These are phyloP conservation scores for Pseudopyricularia javanii DNA, from an alignment of 2,329 filamentous ascomycete species.

Conservation along the genomic window DNA sequence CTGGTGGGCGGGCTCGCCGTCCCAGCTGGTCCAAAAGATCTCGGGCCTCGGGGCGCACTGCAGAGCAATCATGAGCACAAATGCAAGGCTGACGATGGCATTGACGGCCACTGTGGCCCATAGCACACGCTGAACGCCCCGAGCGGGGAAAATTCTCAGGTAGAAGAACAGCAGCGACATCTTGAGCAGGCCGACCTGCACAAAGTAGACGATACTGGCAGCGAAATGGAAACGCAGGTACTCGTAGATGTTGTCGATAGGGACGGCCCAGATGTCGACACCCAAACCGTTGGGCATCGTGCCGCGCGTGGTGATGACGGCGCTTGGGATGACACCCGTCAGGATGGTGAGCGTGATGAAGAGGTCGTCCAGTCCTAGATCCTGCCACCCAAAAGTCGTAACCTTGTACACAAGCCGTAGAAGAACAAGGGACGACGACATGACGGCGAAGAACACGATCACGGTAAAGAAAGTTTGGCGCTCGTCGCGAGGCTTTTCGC, in stretches of 20 bases:
- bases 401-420: constrained; percentile 23
- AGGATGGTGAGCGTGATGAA: neutral
- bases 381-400: constrained; percentile 15
- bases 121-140: constrained; percentile 11
- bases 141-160: constrained; percentile 18
- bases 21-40: constrained; percentile 39
- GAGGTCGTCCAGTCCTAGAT: neutral
- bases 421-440: constrained; percentile 21
- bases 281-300: constrained; percentile 16
- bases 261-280: constrained; percentile 29
- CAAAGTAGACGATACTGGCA: constrained; percentile 16
- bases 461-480: constrained; percentile 17
- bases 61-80: constrained; percentile 18
- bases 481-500: constrained; percentile 13
- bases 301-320: neutral
- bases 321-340: neutral
- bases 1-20: constrained; percentile 20
- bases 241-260: constrained; percentile 24
- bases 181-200: constrained; percentile 17
- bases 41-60: constrained; percentile 32
- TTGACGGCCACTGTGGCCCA: constrained; percentile 19
- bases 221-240: constrained; percentile 18
- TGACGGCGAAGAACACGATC: constrained; percentile 15
- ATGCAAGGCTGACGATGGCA: constrained; percentile 14
- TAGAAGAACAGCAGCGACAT: constrained; percentile 24